Base-by-base conservation (phyloP, 345 rosid species). In the Abelmoschus esculentus region DNA sequence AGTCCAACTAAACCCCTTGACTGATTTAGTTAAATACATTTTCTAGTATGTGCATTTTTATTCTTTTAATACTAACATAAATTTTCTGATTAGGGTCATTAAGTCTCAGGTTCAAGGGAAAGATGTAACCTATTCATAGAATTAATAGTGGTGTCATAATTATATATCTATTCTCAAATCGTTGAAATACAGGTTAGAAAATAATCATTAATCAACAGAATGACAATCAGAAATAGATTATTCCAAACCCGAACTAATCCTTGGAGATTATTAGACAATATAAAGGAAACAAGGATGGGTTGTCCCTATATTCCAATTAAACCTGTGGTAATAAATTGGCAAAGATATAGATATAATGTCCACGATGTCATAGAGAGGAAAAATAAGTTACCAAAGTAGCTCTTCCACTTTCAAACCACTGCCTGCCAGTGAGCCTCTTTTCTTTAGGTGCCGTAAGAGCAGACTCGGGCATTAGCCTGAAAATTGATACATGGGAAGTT, bases 361-460 rank as follows among this genome's bases (percentile, higher is more conserved):
- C 72, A 50, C 19, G 59, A 58, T 44, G 44, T 40, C 11, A 36
- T 2, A 26, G 66, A 58, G 46, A 36, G 40, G 63, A 5, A 32
- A 47, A 61, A 57, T 10, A 32, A 59, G 73, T 69, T 83, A 91
- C 91, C 77, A 56, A 44, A 18, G 79, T 4, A 60, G 86, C 90
- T 85, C 81, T 82, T 80, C 96, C 98, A 76, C 90, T 88, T 75
- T 95, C 99, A 75, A 91, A 95, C 96, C 93, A 91, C 79, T 85
- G 97, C 79, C 97, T 91, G 81, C 99, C 98, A 2, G 88, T 17
- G 67, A 91, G 90, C 83, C 80, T 91, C 86, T 89, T 95, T 82
- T 95, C 97, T 80, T 91, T 91, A 3, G 90, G 63, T 71, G 84
- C 77, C 1, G 86, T 58, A 42, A 91, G 96, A 61, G 83, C 98